phyloP scores from a whole-genome alignment of 116 monocot genomes.

The Papilionanthe hybrid region DNA sequence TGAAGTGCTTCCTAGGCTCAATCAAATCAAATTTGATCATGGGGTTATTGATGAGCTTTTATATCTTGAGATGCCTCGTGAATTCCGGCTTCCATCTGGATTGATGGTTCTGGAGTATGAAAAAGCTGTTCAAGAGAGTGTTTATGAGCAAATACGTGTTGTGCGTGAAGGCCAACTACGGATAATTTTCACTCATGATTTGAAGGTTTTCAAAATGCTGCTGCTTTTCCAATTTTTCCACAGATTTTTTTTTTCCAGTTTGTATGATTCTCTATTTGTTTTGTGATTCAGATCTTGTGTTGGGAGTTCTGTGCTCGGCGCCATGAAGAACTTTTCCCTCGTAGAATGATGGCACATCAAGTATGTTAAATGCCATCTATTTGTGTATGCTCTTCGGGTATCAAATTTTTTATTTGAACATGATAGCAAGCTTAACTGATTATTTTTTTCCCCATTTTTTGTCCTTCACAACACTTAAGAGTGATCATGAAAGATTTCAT shows the following conservation, averaged over 20 bases:
- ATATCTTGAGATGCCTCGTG: constrained; percentile 79
- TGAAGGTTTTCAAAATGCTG: constrained; percentile 48
- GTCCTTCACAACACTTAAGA: not conserved
- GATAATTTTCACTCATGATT: constrained; percentile 75
- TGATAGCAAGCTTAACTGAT: not conserved
- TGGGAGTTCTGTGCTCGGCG: constrained; percentile 92
- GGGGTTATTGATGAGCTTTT: constrained; percentile 85
- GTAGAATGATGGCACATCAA: constrained; percentile 85
- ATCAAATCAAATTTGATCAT: constrained; percentile 81
- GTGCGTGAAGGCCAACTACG: constrained; percentile 85
- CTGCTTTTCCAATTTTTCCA: not conserved
- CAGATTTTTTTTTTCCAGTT: not conserved
- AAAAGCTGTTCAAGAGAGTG: constrained; percentile 79
- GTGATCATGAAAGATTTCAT: not conserved
- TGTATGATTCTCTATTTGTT: not conserved
- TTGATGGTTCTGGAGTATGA: constrained; percentile 78
- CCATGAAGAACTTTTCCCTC: constrained; percentile 85
- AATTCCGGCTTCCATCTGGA: constrained; percentile 60
- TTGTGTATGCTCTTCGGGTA: not conserved
- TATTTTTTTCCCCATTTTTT: not conserved
- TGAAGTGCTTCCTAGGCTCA: constrained; percentile 87
- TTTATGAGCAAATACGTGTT: constrained; percentile 87
- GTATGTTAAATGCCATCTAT: constrained; percentile 28
- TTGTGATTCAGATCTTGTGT: constrained; percentile 61
- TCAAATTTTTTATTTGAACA: not conserved